These are phyloP conservation scores for Globisporangium parvum DNA, from an alignment of 352 stramenopile genomes.

Conservation along the genomic window DNA sequence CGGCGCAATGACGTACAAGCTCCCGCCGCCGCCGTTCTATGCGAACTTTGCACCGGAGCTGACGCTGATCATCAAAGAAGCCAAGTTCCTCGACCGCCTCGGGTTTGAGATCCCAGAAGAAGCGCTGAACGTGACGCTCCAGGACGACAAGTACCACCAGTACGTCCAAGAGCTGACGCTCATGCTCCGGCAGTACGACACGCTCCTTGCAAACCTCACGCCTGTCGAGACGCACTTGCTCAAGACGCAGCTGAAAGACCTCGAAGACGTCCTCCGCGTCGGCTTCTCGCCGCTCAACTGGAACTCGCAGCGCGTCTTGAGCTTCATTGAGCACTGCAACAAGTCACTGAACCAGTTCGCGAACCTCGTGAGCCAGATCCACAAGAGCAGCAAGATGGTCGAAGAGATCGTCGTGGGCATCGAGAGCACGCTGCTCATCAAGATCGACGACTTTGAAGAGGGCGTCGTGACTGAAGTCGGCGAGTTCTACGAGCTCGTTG, in stretches of 20 bases:
- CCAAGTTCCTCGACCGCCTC: constrained; percentile 93
- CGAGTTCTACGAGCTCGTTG: constrained; percentile 93
- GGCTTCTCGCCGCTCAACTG: constrained; percentile 95
- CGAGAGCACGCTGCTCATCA: constrained; percentile 89
- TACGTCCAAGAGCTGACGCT: constrained; percentile 90
- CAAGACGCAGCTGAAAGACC: constrained; percentile 82
- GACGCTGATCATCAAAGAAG: constrained; percentile 94
- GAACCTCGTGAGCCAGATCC: constrained; percentile 91
- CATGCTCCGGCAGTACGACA: constrained; percentile 91
- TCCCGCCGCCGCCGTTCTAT: constrained; percentile 89
- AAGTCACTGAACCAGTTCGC: constrained; percentile 92
- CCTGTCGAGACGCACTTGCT: constrained; percentile 89
- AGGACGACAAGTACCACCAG: constrained; percentile 95
- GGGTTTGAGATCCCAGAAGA: constrained; percentile 94
- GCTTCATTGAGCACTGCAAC: constrained; percentile 92
- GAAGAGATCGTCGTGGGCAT: constrained; percentile 91
- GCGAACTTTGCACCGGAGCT: constrained; percentile 93
- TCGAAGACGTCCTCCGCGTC: constrained; percentile 81
- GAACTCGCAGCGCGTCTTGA: constrained; percentile 95
- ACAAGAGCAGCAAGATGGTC: constrained; percentile 95
- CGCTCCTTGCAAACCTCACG: constrained; percentile 71
- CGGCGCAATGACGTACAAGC: constrained; percentile 67
- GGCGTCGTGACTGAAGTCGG: constrained; percentile 88
- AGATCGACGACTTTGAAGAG: constrained; percentile 88
- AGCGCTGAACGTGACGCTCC: constrained; percentile 93